Evolutionary conservation across 2,329 filamentous ascomycete genomes (phyloP).

Genomic region (Monilinia fructigena): DNA sequence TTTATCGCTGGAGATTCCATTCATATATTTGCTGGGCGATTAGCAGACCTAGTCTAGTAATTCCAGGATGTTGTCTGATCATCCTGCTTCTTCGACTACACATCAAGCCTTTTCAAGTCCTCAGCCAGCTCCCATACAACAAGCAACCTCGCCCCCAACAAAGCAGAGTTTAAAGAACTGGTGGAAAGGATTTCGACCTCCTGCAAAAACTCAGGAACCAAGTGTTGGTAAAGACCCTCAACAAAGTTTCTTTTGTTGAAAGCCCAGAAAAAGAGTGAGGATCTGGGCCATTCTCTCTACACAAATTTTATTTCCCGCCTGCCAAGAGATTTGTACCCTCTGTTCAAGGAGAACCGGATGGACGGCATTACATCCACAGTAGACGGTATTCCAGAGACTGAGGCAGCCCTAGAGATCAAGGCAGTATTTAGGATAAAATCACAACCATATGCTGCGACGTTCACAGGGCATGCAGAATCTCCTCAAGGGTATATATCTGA

Average conservation of each 20-base stretch:
- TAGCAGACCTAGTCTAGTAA: slow-evolving; percentile 25
- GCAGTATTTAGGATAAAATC: background rate
- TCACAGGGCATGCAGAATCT: background rate
- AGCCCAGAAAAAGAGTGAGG: slow-evolving; percentile 10
- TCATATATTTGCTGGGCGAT: slow-evolving; percentile 26
- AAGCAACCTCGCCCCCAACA: slow-evolving; percentile 67
- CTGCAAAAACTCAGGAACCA: slow-evolving; percentile 54
- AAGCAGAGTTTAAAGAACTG: slow-evolving; percentile 89
- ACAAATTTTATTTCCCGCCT: slow-evolving; percentile 9
- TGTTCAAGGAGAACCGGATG: slow-evolving; percentile 21
- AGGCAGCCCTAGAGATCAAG: background rate
- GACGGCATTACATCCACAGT: slow-evolving; percentile 5
- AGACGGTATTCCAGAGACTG: slow-evolving; percentile 11
- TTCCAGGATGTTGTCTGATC: slow-evolving; percentile 35
- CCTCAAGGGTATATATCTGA: background rate
- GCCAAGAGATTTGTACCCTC: background rate
- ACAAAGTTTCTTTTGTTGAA: slow-evolving; percentile 26
- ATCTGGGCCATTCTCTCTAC: slow-evolving; percentile 10
- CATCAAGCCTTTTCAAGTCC: slow-evolving; percentile 37
- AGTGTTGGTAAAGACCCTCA: slow-evolving; percentile 22
- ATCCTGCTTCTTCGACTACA: slow-evolving; percentile 32
- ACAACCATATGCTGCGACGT: background rate
- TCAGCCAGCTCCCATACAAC: slow-evolving; percentile 35
- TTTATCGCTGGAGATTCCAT: slow-evolving; percentile 23
- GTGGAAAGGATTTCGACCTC: slow-evolving; percentile 94